Conservation (phyloP, 164 flowering plant species). For the Tetrastigma voinierianum region DNA sequence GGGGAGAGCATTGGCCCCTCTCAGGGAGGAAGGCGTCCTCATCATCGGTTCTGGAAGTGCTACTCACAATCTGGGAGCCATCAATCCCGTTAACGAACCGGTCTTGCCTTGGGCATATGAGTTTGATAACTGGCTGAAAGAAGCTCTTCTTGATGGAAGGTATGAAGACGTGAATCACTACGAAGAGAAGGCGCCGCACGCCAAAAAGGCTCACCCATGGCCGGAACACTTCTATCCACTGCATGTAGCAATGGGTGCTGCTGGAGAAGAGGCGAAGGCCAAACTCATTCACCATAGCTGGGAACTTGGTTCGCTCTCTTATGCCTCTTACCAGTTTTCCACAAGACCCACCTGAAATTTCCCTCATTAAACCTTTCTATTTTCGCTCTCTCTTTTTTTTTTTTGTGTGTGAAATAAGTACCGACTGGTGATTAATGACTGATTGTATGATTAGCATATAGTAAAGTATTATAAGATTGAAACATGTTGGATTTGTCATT, state of each 20-base stretch:
- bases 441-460: too few species aligned
- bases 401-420: too few species aligned
- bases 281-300: conserved; percentile 74
- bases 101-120: conserved; percentile 63
- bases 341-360: conserved; percentile 5
- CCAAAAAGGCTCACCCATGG: conserved; percentile 68
- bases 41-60: conserved; percentile 86
- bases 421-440: too few species aligned
- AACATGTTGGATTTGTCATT: too few species aligned
- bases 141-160: conserved; percentile 66
- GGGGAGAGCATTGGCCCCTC: conserved; percentile 77
- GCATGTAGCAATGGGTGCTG: conserved; percentile 81
- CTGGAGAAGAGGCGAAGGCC: conserved; percentile 55
- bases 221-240: conserved; percentile 82
- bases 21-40: conserved; percentile 79
- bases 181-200: conserved; percentile 56
- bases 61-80: conserved; percentile 59
- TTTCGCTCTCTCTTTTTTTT: too few species aligned
- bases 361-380: too few species aligned
- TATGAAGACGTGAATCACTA: conserved; percentile 67
- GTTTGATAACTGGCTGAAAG: conserved; percentile 76
- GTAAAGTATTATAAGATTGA: too few species aligned
- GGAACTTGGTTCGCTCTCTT: conserved; percentile 51
- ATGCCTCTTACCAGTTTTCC: conserved; percentile 70
- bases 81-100: conserved; percentile 3